phyloP scores from a whole-genome alignment of 2,329 filamentous ascomycete species.

The Pseudogymnoascus sp. region DNA sequence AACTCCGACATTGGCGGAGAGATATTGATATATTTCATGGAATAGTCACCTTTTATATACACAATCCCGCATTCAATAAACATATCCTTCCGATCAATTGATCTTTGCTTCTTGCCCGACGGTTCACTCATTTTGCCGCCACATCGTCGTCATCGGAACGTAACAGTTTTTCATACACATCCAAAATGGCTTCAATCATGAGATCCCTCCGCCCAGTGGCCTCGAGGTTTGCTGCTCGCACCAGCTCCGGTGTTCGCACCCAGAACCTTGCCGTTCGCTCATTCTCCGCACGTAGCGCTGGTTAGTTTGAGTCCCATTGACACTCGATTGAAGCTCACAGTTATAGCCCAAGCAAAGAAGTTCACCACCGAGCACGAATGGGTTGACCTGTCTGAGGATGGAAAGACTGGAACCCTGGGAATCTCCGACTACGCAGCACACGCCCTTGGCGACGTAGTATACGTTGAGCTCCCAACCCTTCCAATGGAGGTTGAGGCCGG shows the following conservation, averaged over 20 bases:
- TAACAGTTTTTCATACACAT: not conserved
- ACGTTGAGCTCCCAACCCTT: slow-evolving; percentile 78
- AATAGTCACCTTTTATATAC: slow-evolving; percentile 1
- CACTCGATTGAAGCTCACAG: not conserved
- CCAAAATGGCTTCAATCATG: slow-evolving; percentile 53
- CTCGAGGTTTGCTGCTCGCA: slow-evolving; percentile 18
- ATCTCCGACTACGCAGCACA: slow-evolving; percentile 89
- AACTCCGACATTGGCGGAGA: slow-evolving; percentile 4
- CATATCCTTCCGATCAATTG: not conserved
- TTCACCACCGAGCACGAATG: slow-evolving; percentile 99
- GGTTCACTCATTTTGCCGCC: slow-evolving; percentile 2
- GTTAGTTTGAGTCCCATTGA: slow-evolving; percentile 31
- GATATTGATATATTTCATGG: slow-evolving; percentile 7
- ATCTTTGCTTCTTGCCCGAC: not conserved
- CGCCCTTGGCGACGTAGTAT: slow-evolving; percentile 92
- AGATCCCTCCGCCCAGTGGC: slow-evolving; percentile 35
- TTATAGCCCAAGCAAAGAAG: slow-evolving; percentile 48
- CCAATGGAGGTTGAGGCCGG: slow-evolving; percentile 63
- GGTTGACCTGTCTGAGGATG: slow-evolving; percentile 79
- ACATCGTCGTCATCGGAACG: not conserved
- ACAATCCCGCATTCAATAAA: slow-evolving; percentile 1
- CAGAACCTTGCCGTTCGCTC: slow-evolving; percentile 31
- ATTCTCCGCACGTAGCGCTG: slow-evolving; percentile 36
- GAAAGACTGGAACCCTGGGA: slow-evolving; percentile 71
- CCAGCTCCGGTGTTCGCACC: slow-evolving; percentile 14